A percentile compares a stretch with the other conserved stretches of the same genome.
These are phyloP conservation scores for Ceratocystis destructans DNA, from an alignment of 2,329 filamentous ascomycete species.

Conservation along the genomic window DNA sequence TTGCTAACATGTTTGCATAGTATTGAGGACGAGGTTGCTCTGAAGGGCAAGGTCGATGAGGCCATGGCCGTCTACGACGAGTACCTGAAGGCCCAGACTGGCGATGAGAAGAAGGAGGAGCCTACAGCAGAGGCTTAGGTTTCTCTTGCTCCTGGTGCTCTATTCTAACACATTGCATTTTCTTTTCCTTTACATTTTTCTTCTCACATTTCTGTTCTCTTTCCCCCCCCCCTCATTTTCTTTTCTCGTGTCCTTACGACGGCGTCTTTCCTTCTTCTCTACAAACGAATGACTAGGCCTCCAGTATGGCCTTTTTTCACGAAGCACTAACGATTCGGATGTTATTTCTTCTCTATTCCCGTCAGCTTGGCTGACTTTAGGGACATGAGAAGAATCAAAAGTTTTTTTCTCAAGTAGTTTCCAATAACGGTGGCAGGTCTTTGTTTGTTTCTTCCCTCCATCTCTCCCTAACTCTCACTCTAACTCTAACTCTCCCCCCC, in stretches of 20 bases:
- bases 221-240: not conserved
- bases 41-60: slow-evolving; percentile 93
- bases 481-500: too few species aligned
- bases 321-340: slow-evolving; percentile 15
- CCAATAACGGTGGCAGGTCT: slow-evolving; percentile 16
- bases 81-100: slow-evolving; percentile 77
- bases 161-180: slow-evolving; percentile 16
- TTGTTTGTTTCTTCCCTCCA: slow-evolving; percentile 15
- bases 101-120: slow-evolving; percentile 37
- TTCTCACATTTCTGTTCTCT: slow-evolving; percentile 5
- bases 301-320: slow-evolving; percentile 8
- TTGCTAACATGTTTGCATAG: slow-evolving; percentile 33
- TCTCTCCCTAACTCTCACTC: not conserved
- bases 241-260: slow-evolving; percentile 10
- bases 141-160: slow-evolving; percentile 21
- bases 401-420: slow-evolving; percentile 14
- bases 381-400: slow-evolving; percentile 9
- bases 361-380: not conserved
- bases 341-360: slow-evolving; percentile 3
- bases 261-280: slow-evolving; percentile 8
- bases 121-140: slow-evolving; percentile 32
- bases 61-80: slow-evolving; percentile 95
- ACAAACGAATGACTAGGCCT: slow-evolving; percentile 12
- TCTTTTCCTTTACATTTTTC: slow-evolving; percentile 6
- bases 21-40: slow-evolving; percentile 75